Evolutionary conservation across 495 filamentous ascomycete genomes (phyloP).

Genomic region (Annulohypoxylon stygium): DNA sequence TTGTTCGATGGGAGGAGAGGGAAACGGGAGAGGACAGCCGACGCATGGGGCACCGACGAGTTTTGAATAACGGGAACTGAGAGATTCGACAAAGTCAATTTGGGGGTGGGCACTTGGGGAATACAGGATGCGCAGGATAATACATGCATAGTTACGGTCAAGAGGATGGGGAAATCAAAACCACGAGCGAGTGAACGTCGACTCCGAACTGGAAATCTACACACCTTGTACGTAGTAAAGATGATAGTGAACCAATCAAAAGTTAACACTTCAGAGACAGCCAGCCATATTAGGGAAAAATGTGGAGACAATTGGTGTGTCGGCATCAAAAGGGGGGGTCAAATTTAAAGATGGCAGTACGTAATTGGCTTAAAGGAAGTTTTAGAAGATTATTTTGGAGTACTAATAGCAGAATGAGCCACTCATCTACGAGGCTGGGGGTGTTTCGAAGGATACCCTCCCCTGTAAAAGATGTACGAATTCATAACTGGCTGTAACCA

Average conservation of each 20-base stretch:
- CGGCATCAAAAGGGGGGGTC: slow-evolving; percentile 8
- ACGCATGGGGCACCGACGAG: slow-evolving; percentile 58
- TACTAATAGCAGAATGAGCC: slow-evolving; percentile 18
- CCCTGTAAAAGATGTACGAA: slow-evolving; percentile 23
- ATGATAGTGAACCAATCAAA: slow-evolving; percentile 1
- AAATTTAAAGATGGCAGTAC: slow-evolving; percentile 5
- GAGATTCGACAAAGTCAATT: slow-evolving; percentile 20
- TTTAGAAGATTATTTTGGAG: slow-evolving; percentile 15
- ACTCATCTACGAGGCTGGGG: slow-evolving; percentile 35
- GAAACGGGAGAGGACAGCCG: slow-evolving; percentile 49
- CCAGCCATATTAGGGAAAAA: slow-evolving; percentile 32
- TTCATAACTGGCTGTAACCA: not conserved
- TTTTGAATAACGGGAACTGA: slow-evolving; percentile 57
- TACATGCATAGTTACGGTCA: slow-evolving; percentile 23
- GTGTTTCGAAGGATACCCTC: slow-evolving; percentile 28
- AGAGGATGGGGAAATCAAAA: slow-evolving; percentile 23
- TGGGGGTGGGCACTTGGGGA: slow-evolving; percentile 16
- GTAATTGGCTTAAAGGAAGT: slow-evolving; percentile 13
- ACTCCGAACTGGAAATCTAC: slow-evolving; percentile 17
- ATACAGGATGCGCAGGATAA: slow-evolving; percentile 14
- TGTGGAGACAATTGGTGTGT: slow-evolving; percentile 12
- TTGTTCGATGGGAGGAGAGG: slow-evolving; percentile 60
- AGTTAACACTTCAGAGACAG: slow-evolving; percentile 9
- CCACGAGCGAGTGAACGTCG: slow-evolving; percentile 22
- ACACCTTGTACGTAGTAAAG: slow-evolving; percentile 14